Conservation (phyloP, 495 filamentous ascomycete genomes). For the Podospora australis region DNA sequence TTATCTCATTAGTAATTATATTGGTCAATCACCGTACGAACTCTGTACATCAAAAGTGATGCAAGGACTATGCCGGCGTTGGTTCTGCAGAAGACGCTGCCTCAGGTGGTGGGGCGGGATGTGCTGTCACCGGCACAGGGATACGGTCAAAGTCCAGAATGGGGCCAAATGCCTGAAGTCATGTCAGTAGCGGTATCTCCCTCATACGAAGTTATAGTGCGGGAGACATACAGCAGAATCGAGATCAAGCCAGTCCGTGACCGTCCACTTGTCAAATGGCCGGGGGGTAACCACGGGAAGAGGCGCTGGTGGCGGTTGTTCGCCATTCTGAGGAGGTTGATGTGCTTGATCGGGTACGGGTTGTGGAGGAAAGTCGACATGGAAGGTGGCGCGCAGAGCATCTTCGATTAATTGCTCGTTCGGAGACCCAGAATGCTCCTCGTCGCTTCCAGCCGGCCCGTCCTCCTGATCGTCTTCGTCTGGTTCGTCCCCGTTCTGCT, state of each 20-base stretch:
- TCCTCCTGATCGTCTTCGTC: not conserved
- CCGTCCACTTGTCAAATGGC: constrained; percentile 20
- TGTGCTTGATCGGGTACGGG: not conserved
- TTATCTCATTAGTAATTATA: no score
- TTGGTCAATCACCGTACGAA: no score
- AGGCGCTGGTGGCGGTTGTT: not conserved
- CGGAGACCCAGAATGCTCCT: not conserved
- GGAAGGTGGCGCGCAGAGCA: constrained; percentile 20
- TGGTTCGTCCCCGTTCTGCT: not conserved
- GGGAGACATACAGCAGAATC: constrained; percentile 22
- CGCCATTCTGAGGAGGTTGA: not conserved
- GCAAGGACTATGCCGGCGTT: not conserved
- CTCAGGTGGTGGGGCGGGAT: not conserved
- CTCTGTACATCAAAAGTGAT: not conserved
- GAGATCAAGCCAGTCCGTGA: constrained; percentile 22
- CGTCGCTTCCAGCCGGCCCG: not conserved
- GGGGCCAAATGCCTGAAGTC: constrained; percentile 18
- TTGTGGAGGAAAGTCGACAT: constrained; percentile 6
- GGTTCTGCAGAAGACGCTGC: not conserved
- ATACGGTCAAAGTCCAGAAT: constrained; percentile 13
- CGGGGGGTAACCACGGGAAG: not conserved
- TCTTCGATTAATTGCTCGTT: constrained; percentile 16
- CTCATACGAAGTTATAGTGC: not conserved
- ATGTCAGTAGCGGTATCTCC: not conserved
- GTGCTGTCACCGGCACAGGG: not conserved